Base-by-base conservation (phyloP, 139 green algal genomes). In the Chlamydomonas sp. region DNA sequence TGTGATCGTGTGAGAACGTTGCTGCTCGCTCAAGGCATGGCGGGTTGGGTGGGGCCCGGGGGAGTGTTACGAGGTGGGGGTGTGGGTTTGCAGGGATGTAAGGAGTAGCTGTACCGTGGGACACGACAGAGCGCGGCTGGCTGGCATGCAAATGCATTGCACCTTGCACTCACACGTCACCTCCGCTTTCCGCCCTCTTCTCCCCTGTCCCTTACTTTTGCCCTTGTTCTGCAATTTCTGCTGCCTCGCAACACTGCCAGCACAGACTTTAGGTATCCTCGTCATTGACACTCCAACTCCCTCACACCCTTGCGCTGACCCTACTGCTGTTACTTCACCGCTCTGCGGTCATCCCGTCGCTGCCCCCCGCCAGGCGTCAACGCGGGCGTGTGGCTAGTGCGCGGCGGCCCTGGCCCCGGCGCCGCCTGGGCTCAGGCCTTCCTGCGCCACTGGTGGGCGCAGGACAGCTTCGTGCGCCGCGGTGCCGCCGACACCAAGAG, bases 371-470 rank as follows among this genome's bases (percentile, higher is more conserved):
- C 84, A 88, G 84, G 84, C 63, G 75, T 88, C 12, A 88, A 88
- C 66, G 91, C 91, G 62, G 91, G 91, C 58, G 85, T 92, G 76
- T 93, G 90, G 91, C 63, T 93, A 31, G 77, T 94, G 2, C 84
- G 88, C n/a, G 90, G 87, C 57, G 0, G 14, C 0, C 31, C 0
- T 49, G 31, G 31, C 31, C 31, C 31, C 4, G 62, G 62, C 31
- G 87, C 78, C 87, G 66, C 64, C 74, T 94, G 91, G 91, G 85
- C 78, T 64, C 31, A 18, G 9, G n/a, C 78, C 6, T 93, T 94
- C 68, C 83, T 94, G 78, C 16, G 67, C 60, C 73, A 63, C 61
- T 94, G 91, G 91, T 94, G 91, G 91, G 18, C 18, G 15, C 83
- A 92, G 87, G 62, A 73, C 1, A 6, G 31, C 10, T 94, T 89